Evolutionary conservation across 169 alveolate genomes (phyloP).

Genomic region (Fabrea salina): DNA sequence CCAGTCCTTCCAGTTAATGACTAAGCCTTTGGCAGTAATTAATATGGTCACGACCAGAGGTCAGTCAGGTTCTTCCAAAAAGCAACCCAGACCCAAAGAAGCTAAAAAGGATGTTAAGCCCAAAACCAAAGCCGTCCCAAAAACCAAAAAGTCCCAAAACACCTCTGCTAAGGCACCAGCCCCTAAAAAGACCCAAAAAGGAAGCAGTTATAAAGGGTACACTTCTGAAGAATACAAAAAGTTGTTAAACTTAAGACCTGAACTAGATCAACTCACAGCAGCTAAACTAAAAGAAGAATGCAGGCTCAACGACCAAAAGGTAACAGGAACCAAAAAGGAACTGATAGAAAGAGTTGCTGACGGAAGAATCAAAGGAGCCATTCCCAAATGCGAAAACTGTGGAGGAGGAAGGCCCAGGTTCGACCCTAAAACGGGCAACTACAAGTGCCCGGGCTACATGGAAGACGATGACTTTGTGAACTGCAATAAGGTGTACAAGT

Average conservation of each 20-base stretch:
- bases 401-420: constrained; percentile 54
- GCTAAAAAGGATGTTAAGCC: too few relatives aligned
- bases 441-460: constrained; percentile 52
- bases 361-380: constrained; percentile 45
- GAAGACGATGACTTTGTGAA: constrained; percentile 18
- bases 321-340: constrained; percentile 48
- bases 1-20: too few relatives aligned
- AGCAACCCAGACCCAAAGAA: too few relatives aligned
- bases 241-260: not conserved
- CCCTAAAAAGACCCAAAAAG: not conserved
- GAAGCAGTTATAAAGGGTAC: not conserved
- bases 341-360: constrained; percentile 54
- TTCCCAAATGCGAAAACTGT: constrained; percentile 55
- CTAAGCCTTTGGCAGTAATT: too few relatives aligned
- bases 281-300: not conserved
- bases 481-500: not conserved
- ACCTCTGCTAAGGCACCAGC: not conserved
- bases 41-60: too few relatives aligned
- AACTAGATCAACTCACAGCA: not conserved
- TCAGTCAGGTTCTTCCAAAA: too few relatives aligned
- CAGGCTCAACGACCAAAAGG: constrained; percentile 34
- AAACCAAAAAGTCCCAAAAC: too few relatives aligned
- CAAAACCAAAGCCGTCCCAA: too few relatives aligned
- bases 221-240: not conserved
- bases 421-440: constrained; percentile 37